Conservation (phyloP, 257 asterid species). For the Scutellaria minor region DNA sequence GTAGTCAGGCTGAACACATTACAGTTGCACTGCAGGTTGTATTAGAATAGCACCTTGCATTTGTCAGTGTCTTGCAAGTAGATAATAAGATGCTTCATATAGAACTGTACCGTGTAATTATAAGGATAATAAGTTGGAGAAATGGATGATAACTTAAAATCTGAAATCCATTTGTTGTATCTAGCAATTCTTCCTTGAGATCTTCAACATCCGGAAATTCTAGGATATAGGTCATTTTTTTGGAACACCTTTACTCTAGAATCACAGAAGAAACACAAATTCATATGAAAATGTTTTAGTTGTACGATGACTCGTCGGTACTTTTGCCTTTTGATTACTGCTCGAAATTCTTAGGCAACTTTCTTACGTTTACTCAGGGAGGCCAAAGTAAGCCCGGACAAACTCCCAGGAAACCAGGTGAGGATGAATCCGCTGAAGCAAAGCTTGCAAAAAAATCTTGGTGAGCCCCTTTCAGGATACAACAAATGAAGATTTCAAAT, state of each 20-base stretch:
- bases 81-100: slow-evolving; percentile 10
- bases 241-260: neutral
- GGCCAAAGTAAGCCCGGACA: slow-evolving; percentile 57
- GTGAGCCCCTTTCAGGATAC: slow-evolving; percentile 49
- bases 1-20: neutral
- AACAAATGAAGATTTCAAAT: slow-evolving; percentile 34
- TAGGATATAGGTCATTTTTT: neutral
- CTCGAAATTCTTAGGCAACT: neutral
- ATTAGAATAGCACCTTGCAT: neutral
- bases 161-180: neutral
- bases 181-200: neutral
- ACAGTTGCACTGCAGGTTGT: neutral
- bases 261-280: neutral
- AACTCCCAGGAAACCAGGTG: slow-evolving; percentile 54
- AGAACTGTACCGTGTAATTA: slow-evolving; percentile 5
- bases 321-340: neutral
- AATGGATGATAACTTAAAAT: neutral
- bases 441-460: slow-evolving; percentile 39
- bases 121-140: slow-evolving; percentile 9
- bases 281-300: neutral
- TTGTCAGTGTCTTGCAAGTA: neutral
- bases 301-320: neutral
- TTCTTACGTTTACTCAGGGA: slow-evolving; percentile 52
- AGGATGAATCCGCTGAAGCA: slow-evolving; percentile 39
- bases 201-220: neutral